phyloP scores from a whole-genome alignment of 2,329 filamentous ascomycete genomes.

The Chaetomium strumarium region DNA sequence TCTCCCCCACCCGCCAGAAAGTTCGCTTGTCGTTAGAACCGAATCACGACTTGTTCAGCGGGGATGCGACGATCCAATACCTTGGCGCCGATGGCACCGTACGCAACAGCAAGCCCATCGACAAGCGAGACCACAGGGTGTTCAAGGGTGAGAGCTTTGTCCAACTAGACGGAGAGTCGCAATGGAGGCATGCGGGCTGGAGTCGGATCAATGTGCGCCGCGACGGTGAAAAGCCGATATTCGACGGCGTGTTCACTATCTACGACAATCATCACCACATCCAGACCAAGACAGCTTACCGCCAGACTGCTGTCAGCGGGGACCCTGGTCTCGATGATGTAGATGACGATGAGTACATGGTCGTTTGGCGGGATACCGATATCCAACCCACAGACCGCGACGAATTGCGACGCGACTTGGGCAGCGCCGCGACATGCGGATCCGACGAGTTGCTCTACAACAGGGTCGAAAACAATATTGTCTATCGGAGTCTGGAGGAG shows the following conservation, averaged over 20 bases:
- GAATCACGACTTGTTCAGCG: conserved; percentile 81
- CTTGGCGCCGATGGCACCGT: conserved; percentile 67
- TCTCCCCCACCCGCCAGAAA: conserved; percentile 60
- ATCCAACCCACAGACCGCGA: conserved; percentile 47
- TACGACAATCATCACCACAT: conserved; percentile 81
- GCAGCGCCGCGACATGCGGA: conserved; percentile 44
- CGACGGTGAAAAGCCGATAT: conserved; percentile 74
- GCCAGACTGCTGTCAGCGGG: conserved; percentile 60
- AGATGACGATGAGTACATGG: conserved; percentile 65
- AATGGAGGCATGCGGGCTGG: conserved; percentile 82
- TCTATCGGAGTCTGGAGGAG: conserved; percentile 50
- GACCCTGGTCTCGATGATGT: conserved; percentile 61
- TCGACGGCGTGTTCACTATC: conserved; percentile 83
- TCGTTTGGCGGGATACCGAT: conserved; percentile 89
- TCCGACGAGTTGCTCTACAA: conserved; percentile 81
- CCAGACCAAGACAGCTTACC: conserved; percentile 68
- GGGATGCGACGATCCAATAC: conserved; percentile 68
- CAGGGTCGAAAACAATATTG: conserved; percentile 61
- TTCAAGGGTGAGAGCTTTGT: conserved; percentile 77
- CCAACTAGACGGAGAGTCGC: conserved; percentile 49
- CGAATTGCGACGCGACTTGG: conserved; percentile 57
- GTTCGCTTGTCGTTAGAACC: conserved; percentile 79
- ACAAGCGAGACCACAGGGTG: conserved; percentile 70
- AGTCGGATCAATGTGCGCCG: conserved; percentile 70
- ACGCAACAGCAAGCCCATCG: conserved; percentile 58